Conservation (phyloP, 768 basidiomycete species). For the Lyophyllum semitale region DNA sequence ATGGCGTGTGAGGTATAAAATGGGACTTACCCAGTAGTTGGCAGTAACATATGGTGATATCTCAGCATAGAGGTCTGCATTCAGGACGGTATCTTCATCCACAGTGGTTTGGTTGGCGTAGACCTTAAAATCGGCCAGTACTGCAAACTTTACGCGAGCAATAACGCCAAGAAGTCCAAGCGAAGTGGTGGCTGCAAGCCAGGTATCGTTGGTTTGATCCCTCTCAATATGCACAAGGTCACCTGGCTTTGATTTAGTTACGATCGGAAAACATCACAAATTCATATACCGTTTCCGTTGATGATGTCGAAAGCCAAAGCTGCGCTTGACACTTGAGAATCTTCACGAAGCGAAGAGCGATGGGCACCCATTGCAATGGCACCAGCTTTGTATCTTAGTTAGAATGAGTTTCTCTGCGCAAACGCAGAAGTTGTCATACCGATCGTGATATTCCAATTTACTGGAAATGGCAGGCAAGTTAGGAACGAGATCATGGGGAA, state of each 20-base stretch:
- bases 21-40: conserved; percentile 34
- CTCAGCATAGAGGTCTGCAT: conserved; percentile 31
- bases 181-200: conserved; percentile 40
- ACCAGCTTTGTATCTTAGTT: conserved; percentile 24
- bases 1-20: background rate
- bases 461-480: conserved; percentile 14
- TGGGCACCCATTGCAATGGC: conserved; percentile 41
- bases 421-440: conserved; percentile 17
- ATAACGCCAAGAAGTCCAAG: conserved; percentile 37
- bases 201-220: conserved; percentile 31
- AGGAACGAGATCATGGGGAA: background rate
- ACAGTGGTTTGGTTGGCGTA: conserved; percentile 35
- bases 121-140: conserved; percentile 38
- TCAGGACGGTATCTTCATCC: conserved; percentile 31
- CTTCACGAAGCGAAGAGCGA: conserved; percentile 39
- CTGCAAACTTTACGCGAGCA: conserved; percentile 30
- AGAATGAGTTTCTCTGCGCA: background rate
- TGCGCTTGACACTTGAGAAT: conserved; percentile 37
- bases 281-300: conserved; percentile 31
- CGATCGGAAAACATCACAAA: background rate
- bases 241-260: conserved; percentile 16
- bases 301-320: conserved; percentile 37
- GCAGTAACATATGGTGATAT: conserved; percentile 40
- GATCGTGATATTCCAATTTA: conserved; percentile 42
- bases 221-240: conserved; percentile 34